Conservation (phyloP, 2,329 filamentous ascomycete species). For the Stachybotrys elegans region DNA sequence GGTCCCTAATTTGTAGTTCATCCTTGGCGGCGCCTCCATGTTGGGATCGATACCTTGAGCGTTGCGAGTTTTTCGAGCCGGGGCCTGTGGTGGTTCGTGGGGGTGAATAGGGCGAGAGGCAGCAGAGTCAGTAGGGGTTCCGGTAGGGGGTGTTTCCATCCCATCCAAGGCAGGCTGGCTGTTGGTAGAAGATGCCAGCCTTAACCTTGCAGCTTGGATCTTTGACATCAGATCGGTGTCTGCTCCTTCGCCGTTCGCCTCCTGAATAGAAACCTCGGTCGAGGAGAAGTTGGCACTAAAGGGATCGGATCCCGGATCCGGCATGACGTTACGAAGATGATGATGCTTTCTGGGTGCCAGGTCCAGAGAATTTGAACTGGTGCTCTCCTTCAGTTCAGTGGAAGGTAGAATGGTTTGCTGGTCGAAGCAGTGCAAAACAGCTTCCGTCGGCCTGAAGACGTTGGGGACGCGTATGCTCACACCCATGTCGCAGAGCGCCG, state of each 20-base stretch:
- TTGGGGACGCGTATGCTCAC: slow-evolving; percentile 76
- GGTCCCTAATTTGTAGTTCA: slow-evolving; percentile 51
- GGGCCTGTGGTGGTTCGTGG: slow-evolving; percentile 47
- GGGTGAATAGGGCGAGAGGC: slow-evolving; percentile 16
- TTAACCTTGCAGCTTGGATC: slow-evolving; percentile 46
- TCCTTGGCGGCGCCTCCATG: slow-evolving; percentile 57
- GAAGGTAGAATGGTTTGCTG: slow-evolving; percentile 16
- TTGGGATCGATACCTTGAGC: slow-evolving; percentile 46
- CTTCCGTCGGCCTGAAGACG: slow-evolving; percentile 72
- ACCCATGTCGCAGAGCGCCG: slow-evolving; percentile 80
- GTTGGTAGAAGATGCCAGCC: slow-evolving; percentile 33
- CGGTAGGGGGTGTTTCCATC: slow-evolving; percentile 54
- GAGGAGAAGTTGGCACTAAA: slow-evolving; percentile 42
- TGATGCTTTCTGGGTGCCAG: slow-evolving; percentile 35
- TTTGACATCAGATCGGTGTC: slow-evolving; percentile 54
- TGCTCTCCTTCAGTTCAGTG: slow-evolving; percentile 30
- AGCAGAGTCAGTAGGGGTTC: slow-evolving; percentile 14
- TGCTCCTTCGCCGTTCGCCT: slow-evolving; percentile 34
- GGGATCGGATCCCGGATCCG: slow-evolving; percentile 39
- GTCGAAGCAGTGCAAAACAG: slow-evolving; percentile 43
- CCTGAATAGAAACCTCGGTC: slow-evolving; percentile 35
- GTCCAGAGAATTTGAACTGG: slow-evolving; percentile 30
- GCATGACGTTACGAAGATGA: slow-evolving; percentile 29
- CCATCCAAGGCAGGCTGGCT: slow-evolving; percentile 43
- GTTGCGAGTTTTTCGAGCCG: slow-evolving; percentile 48